These are phyloP conservation scores for Exophiala aquamarina DNA, from an alignment of 2,329 filamentous ascomycete species.

Conservation along the genomic window DNA sequence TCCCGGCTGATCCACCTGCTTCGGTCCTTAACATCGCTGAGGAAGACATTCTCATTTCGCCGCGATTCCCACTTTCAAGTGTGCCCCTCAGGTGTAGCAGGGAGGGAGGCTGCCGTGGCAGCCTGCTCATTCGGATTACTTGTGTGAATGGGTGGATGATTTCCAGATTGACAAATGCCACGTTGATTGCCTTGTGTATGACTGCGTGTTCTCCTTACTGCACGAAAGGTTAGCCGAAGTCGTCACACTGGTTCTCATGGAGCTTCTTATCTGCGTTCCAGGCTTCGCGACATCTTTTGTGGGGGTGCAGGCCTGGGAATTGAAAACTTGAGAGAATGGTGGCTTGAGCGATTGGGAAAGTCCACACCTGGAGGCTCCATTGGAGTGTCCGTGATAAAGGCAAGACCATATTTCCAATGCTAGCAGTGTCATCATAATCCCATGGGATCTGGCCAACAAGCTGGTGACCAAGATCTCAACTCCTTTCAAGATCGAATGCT, in stretches of 20 bases:
- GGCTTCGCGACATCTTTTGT: neutral
- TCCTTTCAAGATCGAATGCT: slow-evolving; percentile 14
- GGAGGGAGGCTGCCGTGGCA: slow-evolving; percentile 22
- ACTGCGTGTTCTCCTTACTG: slow-evolving; percentile 6
- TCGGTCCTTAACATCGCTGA: slow-evolving; percentile 16
- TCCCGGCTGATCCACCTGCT: slow-evolving; percentile 6
- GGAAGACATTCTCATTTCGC: slow-evolving; percentile 16
- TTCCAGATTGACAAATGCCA: slow-evolving; percentile 4
- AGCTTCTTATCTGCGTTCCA: slow-evolving; percentile 3
- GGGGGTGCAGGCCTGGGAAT: neutral
- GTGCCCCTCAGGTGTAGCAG: slow-evolving; percentile 24
- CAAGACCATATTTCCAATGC: too few species aligned
- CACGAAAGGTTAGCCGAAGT: slow-evolving; percentile 1
- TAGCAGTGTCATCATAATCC: slow-evolving; percentile 4
- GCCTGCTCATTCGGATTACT: slow-evolving; percentile 18
- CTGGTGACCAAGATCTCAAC: neutral
- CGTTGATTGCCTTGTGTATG: neutral
- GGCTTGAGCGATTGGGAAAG: too few species aligned
- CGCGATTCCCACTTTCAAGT: slow-evolving; percentile 22
- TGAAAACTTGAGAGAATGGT: neutral
- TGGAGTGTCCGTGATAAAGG: too few species aligned
- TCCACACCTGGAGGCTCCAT: too few species aligned
- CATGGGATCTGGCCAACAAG: too few species aligned
- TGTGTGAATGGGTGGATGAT: slow-evolving; percentile 3
- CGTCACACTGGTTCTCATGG: slow-evolving; percentile 7